Evolutionary conservation across 1,284 basidiomycete species (phyloP), one percentile per base, ranked within the genome.

Genomic region (Ustilago hordei): DNA sequence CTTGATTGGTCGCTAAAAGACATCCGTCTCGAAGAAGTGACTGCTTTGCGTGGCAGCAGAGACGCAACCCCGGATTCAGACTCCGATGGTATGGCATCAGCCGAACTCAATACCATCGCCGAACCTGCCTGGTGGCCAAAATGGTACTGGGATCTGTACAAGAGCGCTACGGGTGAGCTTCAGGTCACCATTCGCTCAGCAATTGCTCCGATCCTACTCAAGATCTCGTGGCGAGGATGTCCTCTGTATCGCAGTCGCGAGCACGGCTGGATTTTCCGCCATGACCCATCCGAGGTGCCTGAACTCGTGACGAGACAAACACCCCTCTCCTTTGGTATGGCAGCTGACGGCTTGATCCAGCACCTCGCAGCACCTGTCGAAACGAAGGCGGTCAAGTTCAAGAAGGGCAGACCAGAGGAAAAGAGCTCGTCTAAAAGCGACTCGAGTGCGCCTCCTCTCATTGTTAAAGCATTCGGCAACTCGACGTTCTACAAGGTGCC

Each of bases 121-220:
- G 80, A 79, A 48, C 52, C 68, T 11, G 64, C 58, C 7, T 85
- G 84, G 64, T 91, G 90, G 90, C 96, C 95, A 0, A 93, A 95
- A 84, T 99, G 97, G 96, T 99, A 95, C 85, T 96, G 93, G 94
- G 95, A 98, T 45, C 90, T 95, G 56, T 87, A 88, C 56, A 84
- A 86, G 11, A 86, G 88, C 0, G 79, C 82, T 4, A 68, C 82
- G 1, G 81, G 81, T 8, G 74, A 83, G 45, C 89, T 98, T 35
- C 94, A 97, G 81, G 88, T 99, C 63, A 95, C 95, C 3, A 91
- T 93, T 52, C 92, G 95, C 53, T 94, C 91, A 75, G 91, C 92
- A 15, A 89, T 95, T 38, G 91, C 95, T 0, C 95, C 95, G 0
- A 88, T 98, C 4, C 90, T 99, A 1, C 89, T 99, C 7, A 91